Base-by-base conservation (phyloP, 495 filamentous ascomycete genomes). In the Schizothecium vesticola region DNA sequence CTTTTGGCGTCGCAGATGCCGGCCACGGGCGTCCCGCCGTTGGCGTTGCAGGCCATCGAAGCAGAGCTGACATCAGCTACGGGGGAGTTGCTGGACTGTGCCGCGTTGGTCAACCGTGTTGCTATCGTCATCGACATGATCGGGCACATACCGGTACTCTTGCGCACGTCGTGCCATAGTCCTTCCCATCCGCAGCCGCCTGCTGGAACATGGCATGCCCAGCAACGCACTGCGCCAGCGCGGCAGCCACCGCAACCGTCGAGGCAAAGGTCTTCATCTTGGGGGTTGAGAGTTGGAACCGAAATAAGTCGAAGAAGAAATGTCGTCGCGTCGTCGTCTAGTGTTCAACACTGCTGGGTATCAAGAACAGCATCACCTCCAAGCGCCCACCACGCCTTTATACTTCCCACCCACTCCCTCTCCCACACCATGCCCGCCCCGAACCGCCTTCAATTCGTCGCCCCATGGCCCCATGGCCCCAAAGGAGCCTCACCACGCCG, bases 151-250 rank as follows among this genome's bases (percentile, higher is more conserved):
- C 73, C 21, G 73, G 73, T 64, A 73, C 56, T n/a, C 73, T 31
- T 6, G 64, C 67, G 33, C 73, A 75, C 0, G 63, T 70, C 12
- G 67, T 67, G 33, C 66, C 68, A 59, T 69, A 69, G 68, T 74
- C 72, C 0, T 31, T 68, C 2, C 64, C 43, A 1, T 72, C 72
- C 22, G 36, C 60, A 13, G 36, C 60, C 1, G 74, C 71, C 29
- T 80, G 79, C 70, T 86, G 81, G 73, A 84, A 82, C 58, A 74
- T 79, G 24, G 79, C 71, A 22, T 81, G 79, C 36, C 67, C 77
- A 26, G 70, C 24, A 7, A 67, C 66, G 10, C 56, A 61, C 55
- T 69, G 73, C 2, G 70, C 66, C 21, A 71, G 23, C 19, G 72
- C 24, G 68, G 62, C 67, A 13, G 67, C 64, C 31, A 64, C 68